Base-by-base conservation (phyloP, 768 basidiomycete species). In the Lactarius sp. region DNA sequence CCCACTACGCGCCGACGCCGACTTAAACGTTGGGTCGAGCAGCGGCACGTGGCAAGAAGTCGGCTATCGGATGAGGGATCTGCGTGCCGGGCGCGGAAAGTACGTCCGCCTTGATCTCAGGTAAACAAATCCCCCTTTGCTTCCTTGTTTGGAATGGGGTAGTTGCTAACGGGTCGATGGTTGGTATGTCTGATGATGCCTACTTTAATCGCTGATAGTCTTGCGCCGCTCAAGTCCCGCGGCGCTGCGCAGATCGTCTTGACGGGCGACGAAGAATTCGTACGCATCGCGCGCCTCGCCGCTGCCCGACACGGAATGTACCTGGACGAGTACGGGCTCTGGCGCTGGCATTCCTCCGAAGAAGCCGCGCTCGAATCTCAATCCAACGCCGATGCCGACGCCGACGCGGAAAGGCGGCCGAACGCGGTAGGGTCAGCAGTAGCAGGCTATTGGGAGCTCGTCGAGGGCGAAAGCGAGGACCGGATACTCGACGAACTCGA, bases 291-390 rank as follows among this genome's bases (percentile, higher is more conserved):
- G 2, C 76, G 76, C 37, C 70, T 66, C 22, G 74, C 75, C 44
- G 88, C 87, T 0, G 57, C 68, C 6, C 75, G 73, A 50, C 68
- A 76, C 2, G 81, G 80, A 16, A 67, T 86, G 69, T 75, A 79
- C 39, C 75, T 89, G 34, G 81, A 86, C 66, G 83, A 85, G 66
- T 81, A 77, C 65, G 88, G 87, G 13, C 74, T 89, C 4, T 89
- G 88, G 88, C 76, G 73, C 55, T 86, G 84, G 83, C 74, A 72
- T 37, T 53, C 63, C 6, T 27, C 60, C 0, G 65, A 58, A 20
- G 64, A 65, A 56, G 59, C 46, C 34, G 36, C 53, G 9, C 52
- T 51, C 20, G 61, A 62, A 34, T 44, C 31, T 8, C 56, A 20
- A 46, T 9, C 27, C 42, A 18, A 55, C 8, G 16, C 22, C 10